Base-by-base conservation (phyloP, 2,329 filamentous ascomycete species). In the Penicillium aurantiogriseum region DNA sequence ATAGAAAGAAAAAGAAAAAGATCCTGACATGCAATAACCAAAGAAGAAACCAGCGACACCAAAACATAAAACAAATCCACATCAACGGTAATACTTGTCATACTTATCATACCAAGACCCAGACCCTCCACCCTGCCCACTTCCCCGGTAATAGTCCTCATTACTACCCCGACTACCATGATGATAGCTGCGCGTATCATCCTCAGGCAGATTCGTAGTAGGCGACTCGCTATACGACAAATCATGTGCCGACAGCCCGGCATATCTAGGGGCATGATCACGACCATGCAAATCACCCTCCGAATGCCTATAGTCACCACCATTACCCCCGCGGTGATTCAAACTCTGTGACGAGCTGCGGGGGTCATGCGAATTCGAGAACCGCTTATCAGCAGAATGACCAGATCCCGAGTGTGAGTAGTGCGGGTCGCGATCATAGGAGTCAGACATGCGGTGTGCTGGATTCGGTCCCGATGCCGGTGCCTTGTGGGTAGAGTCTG, bases 361-460 rank as follows among this genome's bases (percentile, higher is more conserved):
- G 17, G 66, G 64, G 21, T 67, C 63, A 23, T 43, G 42, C 8
- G 62, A 59, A 33, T 35, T 15, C 15, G 33, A 35, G 47, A 52
- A 64, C 8, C 63, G 63, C 39, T 52, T 43, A 6, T 52, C 50
- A 8, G 19, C 9, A 11, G 50, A 45, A 27, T 25, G 29, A 11
- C 50, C 50, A 2, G 39, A 66, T 13, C 61, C 66, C 5, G 61
- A 50, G 39, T 64, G 70, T 13, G 56, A 44, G 54, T 71, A 67
- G 6, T 62, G 57, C 10, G 66, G 56, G 11, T 69, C 71, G 5
- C 62, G 66, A 29, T 52, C 51, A 42, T 66, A 81, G 76, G 42
- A 82, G 83, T 65, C 81, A 81, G 71, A 80, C 87, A 23, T 79
- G 84, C 23, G 90, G 81, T 69, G 79, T 79, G 27, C 82, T 83